These are phyloP conservation scores for Celoporthe dispersa DNA, from an alignment of 2,329 filamentous ascomycete genomes.

Conservation along the genomic window DNA sequence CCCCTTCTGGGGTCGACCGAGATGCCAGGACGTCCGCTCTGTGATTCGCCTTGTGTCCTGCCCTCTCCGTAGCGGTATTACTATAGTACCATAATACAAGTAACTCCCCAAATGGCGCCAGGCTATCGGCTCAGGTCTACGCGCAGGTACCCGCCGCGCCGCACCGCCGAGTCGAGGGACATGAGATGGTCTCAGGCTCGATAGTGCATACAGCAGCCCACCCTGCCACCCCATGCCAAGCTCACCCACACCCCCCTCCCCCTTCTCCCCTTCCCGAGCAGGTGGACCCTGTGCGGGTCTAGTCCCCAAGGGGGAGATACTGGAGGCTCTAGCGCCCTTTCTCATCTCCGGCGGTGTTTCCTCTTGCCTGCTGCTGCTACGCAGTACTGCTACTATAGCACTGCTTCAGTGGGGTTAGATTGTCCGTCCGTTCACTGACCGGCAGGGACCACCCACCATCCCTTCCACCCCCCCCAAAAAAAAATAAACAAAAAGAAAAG, in stretches of 20 bases:
- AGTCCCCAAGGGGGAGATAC: neutral
- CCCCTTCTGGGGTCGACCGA: neutral
- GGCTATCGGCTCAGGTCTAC: neutral
- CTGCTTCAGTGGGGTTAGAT: neutral
- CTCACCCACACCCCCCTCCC: neutral
- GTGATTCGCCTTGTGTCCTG: too few relatives aligned
- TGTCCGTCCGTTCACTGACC: neutral
- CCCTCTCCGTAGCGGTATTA: neutral
- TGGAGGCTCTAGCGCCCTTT: conserved; percentile 12
- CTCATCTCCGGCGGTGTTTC: conserved; percentile 12
- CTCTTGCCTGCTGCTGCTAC: neutral
- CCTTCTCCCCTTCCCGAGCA: neutral
- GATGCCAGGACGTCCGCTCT: neutral
- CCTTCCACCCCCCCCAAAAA: too few relatives aligned
- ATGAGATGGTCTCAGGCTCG: neutral
- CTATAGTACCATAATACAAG: neutral
- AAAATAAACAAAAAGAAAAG: too few relatives aligned
- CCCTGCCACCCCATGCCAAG: neutral
- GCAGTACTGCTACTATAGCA: neutral
- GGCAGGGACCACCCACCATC: neutral
- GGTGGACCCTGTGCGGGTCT: neutral
- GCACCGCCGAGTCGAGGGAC: neutral
- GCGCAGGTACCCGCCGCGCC: conserved; percentile 15
- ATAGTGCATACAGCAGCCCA: conserved; percentile 1
- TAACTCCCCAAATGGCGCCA: neutral